Percentiles rank a stretch among this genome's conserved stretches.
phyloP scores from a whole-genome alignment of 1,284 basidiomycete genomes.

The Boletus semigastroideus region DNA sequence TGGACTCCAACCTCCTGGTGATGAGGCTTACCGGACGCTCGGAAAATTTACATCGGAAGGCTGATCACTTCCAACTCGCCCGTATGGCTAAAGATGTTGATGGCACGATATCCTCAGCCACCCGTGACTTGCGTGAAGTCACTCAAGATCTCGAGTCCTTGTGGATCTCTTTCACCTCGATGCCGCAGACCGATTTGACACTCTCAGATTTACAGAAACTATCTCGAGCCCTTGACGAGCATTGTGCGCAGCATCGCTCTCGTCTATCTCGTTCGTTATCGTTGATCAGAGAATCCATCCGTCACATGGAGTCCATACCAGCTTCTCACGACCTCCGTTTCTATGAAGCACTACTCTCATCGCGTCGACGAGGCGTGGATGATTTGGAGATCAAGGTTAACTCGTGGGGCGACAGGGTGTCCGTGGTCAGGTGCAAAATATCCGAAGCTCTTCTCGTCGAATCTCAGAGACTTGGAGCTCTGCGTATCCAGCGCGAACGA shows the following conservation, averaged over 20 bases:
- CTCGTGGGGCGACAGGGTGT: slow-evolving; percentile 47
- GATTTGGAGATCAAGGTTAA: slow-evolving; percentile 49
- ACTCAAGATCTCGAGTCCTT: slow-evolving; percentile 38
- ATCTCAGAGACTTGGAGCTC: slow-evolving; percentile 32
- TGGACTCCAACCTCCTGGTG: slow-evolving; percentile 67
- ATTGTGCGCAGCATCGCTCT: slow-evolving; percentile 36
- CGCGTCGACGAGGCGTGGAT: slow-evolving; percentile 48
- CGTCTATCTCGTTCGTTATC: slow-evolving; percentile 50
- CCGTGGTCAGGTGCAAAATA: slow-evolving; percentile 39
- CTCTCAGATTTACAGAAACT: slow-evolving; percentile 38
- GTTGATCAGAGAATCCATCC: slow-evolving; percentile 50
- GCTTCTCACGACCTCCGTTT: slow-evolving; percentile 40
- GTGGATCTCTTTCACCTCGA: slow-evolving; percentile 34
- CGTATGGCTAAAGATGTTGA: slow-evolving; percentile 58
- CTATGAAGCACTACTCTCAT: slow-evolving; percentile 44
- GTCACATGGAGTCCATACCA: slow-evolving; percentile 48
- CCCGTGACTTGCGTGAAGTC: slow-evolving; percentile 41
- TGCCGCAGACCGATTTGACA: slow-evolving; percentile 25
- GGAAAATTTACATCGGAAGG: slow-evolving; percentile 48
- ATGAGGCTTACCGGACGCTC: slow-evolving; percentile 60
- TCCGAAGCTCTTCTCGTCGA: slow-evolving; percentile 38
- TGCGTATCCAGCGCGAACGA: slow-evolving; percentile 21
- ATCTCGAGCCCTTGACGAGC: slow-evolving; percentile 37
- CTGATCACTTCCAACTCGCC: slow-evolving; percentile 50
- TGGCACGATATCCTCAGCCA: slow-evolving; percentile 35